Conservation (phyloP, 1,284 basidiomycete genomes). For the Rugiboletus extremiorientalis region DNA sequence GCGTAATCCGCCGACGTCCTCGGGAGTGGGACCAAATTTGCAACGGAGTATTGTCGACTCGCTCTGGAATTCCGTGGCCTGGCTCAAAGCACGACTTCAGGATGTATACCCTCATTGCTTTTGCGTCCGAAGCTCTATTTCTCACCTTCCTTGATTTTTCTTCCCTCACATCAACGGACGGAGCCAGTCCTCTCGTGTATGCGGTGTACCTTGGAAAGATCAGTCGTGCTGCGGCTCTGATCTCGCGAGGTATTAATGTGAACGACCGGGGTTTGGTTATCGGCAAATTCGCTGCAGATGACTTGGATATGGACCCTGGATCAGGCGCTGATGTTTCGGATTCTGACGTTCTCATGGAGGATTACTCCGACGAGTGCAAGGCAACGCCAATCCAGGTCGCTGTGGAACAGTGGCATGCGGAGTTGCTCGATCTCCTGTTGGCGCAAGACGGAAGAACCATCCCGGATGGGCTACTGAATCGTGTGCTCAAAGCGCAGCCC, state of each 20-base stretch:
- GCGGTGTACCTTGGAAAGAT: slow-evolving; percentile 3
- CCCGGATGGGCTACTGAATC: background rate
- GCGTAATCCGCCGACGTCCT: background rate
- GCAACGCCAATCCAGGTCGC: slow-evolving; percentile 2
- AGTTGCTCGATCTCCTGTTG: slow-evolving; percentile 1
- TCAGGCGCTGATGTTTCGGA: background rate
- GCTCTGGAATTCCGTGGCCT: background rate
- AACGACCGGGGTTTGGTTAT: background rate
- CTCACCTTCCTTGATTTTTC: background rate
- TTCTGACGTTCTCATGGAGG: background rate
- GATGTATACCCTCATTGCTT: slow-evolving; percentile 5
- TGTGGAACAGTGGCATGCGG: background rate
- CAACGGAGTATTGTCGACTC: background rate
- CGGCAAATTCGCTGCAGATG: too few species aligned
- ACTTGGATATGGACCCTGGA: background rate
- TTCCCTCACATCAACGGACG: background rate
- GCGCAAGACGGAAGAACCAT: background rate
- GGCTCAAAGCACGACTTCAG: slow-evolving; percentile 1
- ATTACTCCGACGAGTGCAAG: background rate
- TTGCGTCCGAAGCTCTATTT: slow-evolving; percentile 1
- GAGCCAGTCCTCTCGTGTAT: slow-evolving; percentile 11
- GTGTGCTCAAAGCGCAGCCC: background rate
- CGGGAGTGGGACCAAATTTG: slow-evolving; percentile 8
- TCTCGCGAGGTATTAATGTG: background rate
- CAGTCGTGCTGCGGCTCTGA: background rate